Conservation (phyloP, 2,329 filamentous ascomycete genomes). For the Arthrinium puccinioides region DNA sequence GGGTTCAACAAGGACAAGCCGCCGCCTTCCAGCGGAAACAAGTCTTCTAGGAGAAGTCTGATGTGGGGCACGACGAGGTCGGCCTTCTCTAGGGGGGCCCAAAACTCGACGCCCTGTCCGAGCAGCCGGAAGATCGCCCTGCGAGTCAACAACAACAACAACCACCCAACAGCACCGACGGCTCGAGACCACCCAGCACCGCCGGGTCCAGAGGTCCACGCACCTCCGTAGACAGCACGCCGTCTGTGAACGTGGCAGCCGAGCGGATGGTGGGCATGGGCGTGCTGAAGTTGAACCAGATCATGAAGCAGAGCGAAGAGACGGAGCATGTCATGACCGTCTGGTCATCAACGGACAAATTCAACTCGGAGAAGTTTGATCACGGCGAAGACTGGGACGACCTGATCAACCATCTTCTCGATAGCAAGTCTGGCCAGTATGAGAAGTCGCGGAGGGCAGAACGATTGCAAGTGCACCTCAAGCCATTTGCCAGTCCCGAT, state of each 20-base stretch:
- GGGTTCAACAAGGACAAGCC: conserved; percentile 42
- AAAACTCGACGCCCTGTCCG: conserved; percentile 51
- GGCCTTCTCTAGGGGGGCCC: conserved; percentile 46
- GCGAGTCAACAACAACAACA: conserved; percentile 23
- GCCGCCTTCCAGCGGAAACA: conserved; percentile 40
- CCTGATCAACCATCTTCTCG: conserved; percentile 65
- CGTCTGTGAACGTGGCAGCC: conserved; percentile 37
- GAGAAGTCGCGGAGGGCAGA: conserved; percentile 67
- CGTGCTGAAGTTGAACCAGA: conserved; percentile 64
- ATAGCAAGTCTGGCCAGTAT: conserved; percentile 66
- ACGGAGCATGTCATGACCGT: conserved; percentile 69
- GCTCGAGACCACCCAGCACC: conserved; percentile 52
- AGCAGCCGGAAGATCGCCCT: conserved; percentile 35
- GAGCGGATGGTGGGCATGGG: conserved; percentile 71
- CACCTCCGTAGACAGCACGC: conserved; percentile 25
- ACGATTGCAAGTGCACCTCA: conserved; percentile 71
- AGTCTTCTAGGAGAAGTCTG: conserved; percentile 52
- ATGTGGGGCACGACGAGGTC: conserved; percentile 60
- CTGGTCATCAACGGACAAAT: conserved; percentile 58
- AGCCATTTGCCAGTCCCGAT: conserved; percentile 70
- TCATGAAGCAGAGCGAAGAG: conserved; percentile 66
- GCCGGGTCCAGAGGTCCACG: conserved; percentile 42
- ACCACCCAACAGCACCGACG: too few relatives aligned
- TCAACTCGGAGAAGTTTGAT: conserved; percentile 48
- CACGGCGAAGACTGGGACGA: conserved; percentile 63